Base-by-base conservation (phyloP, 2,329 filamentous ascomycete species). In the Emergomyces africanus region DNA sequence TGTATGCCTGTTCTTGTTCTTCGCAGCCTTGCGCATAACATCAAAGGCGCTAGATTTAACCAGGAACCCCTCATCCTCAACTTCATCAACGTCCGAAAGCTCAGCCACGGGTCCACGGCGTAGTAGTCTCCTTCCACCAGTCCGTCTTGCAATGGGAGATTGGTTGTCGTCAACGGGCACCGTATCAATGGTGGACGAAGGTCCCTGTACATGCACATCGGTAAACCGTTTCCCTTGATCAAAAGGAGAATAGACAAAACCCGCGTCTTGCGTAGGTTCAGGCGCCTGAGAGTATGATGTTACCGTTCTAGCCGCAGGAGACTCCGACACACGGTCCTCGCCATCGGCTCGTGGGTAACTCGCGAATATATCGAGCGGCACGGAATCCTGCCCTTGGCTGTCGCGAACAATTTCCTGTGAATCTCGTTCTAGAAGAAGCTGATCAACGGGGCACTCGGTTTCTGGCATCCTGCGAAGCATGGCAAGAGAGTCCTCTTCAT, bases 251-350 rank as follows among this genome's bases (percentile, higher is more conserved):
- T 85, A 77, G 46, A 85, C 81, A 64, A 94, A 89, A 0, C 90
- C 90, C 20, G 75, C 80, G 69, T 96, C 91, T 69, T 96, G 90
- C 1, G 89, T 94, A 0, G 85, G 83, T 60, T 91, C 87, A 5
- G 89, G 79, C 55, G 86, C 77, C 35, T 89, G 83, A 0, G 87
- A 89, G 23, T 81, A 71, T 65, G 91, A 86, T 0, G 86, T 87
- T 54, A 74, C 72, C 2, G 70, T 70, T 57, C 68, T 66, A 35
- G 65, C 64, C 28, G 67, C 68, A 50, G 72, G 69, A 3, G 71
- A 72, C 61, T 75, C 70, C 25, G 73, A 66, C 41, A 75, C 63
- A 42, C 70, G 66, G 25, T 65, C 59, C 42, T 71, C 68, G 44
- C 67, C 20, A 46, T 46, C 69, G 3, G 65, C 23, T 5, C 12